These are phyloP conservation scores for Colletotrichum echinochloae DNA, from an alignment of 2,329 filamentous ascomycete species.

Conservation along the genomic window DNA sequence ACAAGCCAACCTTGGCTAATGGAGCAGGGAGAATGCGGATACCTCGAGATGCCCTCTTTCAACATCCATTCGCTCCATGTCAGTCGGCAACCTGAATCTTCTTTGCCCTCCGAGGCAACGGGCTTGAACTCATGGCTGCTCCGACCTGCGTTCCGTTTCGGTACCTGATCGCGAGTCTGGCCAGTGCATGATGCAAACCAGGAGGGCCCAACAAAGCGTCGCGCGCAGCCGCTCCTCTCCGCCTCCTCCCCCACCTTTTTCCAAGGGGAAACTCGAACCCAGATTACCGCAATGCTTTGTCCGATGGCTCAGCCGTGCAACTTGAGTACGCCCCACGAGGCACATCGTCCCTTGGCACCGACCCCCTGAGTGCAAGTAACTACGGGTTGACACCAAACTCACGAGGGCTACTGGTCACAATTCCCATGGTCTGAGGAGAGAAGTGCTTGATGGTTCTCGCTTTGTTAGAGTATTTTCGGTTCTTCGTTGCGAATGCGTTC, in stretches of 20 bases:
- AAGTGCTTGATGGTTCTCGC: background rate
- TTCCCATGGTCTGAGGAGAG: background rate
- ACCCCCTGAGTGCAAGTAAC: slow-evolving; percentile 22
- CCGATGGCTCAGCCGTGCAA: slow-evolving; percentile 21
- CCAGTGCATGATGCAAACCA: background rate
- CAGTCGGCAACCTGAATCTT: slow-evolving; percentile 15
- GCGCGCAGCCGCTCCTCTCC: background rate
- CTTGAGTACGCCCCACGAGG: slow-evolving; percentile 3
- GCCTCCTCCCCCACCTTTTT: background rate
- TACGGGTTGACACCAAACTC: slow-evolving; percentile 6
- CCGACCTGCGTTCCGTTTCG: slow-evolving; percentile 18
- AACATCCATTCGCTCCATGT: background rate
- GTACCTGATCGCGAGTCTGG: slow-evolving; percentile 24
- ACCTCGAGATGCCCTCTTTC: background rate
- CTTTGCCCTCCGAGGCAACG: background rate
- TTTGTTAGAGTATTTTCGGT: background rate
- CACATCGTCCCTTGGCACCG: slow-evolving; percentile 13
- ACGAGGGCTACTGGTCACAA: background rate
- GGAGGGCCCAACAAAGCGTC: slow-evolving; percentile 24
- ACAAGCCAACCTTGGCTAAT: background rate
- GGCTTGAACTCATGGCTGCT: background rate
- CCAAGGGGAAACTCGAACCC: slow-evolving; percentile 10
- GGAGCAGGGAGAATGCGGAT: background rate
- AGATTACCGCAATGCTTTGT: slow-evolving; percentile 29
- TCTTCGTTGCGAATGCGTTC: background rate